phyloP scores from a whole-genome alignment of 352 stramenopile genomes.

The Globisporangium alternatum region DNA sequence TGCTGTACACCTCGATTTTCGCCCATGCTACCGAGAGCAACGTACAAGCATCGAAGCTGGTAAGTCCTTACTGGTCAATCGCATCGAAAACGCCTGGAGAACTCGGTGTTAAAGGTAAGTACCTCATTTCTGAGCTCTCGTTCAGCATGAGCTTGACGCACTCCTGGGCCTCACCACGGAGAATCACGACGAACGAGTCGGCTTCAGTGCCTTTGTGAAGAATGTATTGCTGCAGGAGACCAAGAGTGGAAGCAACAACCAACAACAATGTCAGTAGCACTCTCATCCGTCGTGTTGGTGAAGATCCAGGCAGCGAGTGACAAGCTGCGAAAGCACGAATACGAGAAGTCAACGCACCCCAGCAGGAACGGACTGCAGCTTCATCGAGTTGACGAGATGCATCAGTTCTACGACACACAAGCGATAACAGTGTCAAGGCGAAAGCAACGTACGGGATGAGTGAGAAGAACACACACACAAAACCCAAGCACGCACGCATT shows the following conservation, averaged over 20 bases:
- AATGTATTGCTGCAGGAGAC: slow-evolving; percentile 70
- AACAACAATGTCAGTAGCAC: not conserved
- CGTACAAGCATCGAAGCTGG: not conserved
- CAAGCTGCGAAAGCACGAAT: not conserved
- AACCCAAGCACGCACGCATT: slow-evolving; percentile 53
- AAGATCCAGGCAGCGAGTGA: not conserved
- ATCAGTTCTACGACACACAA: slow-evolving; percentile 56
- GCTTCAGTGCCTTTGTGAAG: slow-evolving; percentile 67
- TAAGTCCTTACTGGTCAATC: not conserved
- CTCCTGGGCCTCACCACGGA: slow-evolving; percentile 71
- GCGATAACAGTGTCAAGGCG: not conserved
- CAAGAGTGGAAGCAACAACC: not conserved
- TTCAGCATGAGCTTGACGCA: slow-evolving; percentile 63
- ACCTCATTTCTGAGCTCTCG: slow-evolving; percentile 58
- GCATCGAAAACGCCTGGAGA: too few relatives aligned
- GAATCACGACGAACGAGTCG: slow-evolving; percentile 76
- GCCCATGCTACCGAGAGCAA: slow-evolving; percentile 30
- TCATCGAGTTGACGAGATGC: slow-evolving; percentile 84
- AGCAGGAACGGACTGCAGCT: slow-evolving; percentile 55
- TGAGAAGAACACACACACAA: too few relatives aligned
- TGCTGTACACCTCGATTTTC: slow-evolving; percentile 60
- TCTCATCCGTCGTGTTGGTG: not conserved
- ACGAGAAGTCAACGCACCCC: slow-evolving; percentile 27
- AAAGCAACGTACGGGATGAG: too few relatives aligned
- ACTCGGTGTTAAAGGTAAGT: not conserved